Evolutionary conservation across 225 moss, liverwort and hornwort genomes (phyloP).

Genomic region (Takakia lepidozioides): DNA sequence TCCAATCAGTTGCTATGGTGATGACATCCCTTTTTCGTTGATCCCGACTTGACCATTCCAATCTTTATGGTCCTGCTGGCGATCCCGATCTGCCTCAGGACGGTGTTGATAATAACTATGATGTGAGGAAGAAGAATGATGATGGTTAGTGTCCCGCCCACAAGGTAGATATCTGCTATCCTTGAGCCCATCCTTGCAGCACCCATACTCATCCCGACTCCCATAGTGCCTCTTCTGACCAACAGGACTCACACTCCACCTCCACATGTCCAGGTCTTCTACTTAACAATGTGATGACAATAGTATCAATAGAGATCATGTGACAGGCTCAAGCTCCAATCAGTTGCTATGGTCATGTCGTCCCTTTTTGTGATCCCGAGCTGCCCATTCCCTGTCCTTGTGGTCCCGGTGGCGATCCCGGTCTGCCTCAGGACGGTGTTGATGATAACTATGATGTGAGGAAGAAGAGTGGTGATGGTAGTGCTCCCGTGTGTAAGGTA

Average conservation of each 20-base stretch:
- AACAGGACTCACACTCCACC: too few relatives aligned
- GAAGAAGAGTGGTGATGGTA: slow-evolving; percentile 2
- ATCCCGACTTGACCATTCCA: background rate
- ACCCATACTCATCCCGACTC: slow-evolving; percentile 4
- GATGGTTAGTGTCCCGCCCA: background rate
- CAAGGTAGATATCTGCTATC: slow-evolving; percentile 1
- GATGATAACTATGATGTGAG: slow-evolving; percentile 1
- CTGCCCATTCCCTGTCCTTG: slow-evolving; percentile 3
- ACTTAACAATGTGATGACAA: too few relatives aligned
- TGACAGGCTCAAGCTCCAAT: background rate
- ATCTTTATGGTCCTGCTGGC: slow-evolving; percentile 5
- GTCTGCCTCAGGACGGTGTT: slow-evolving; percentile 5
- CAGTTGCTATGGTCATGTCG: slow-evolving; percentile 4
- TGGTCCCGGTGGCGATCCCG: slow-evolving; percentile 5
- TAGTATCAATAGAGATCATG: too few relatives aligned
- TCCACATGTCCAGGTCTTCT: too few relatives aligned
- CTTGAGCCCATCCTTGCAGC: background rate
- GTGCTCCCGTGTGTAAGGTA: background rate
- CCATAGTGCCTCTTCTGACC: slow-evolving; percentile 5
- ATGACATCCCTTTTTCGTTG: slow-evolving; percentile 7
- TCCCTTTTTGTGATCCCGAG: slow-evolving; percentile 6
- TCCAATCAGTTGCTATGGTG: slow-evolving; percentile 1
- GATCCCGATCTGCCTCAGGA: slow-evolving; percentile 5
- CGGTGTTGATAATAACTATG: slow-evolving; percentile 2
- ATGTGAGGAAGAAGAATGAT: slow-evolving; percentile 5